Evolutionary conservation across 306 rosid genomes (phyloP).

Genomic region (Quercus wislizeni): DNA sequence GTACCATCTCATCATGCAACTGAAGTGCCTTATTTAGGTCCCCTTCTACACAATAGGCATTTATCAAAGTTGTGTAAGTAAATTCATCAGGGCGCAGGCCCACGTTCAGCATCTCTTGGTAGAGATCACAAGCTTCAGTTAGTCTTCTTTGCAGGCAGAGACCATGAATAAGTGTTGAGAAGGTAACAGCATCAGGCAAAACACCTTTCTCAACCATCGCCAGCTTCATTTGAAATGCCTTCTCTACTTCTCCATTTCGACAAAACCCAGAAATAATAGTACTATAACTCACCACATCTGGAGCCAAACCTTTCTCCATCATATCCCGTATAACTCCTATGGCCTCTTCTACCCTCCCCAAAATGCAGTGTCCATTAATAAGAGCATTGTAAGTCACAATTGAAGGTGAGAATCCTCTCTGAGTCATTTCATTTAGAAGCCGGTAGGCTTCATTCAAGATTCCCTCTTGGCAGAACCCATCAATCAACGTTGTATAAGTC

Average conservation of each 20-base stretch:
- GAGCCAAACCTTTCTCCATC: constrained; percentile 54
- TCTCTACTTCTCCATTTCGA: constrained; percentile 57
- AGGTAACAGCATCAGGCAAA: constrained; percentile 59
- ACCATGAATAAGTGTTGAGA: constrained; percentile 81
- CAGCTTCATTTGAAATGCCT: constrained; percentile 59
- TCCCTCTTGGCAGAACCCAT: constrained; percentile 80
- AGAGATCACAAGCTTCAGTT: constrained; percentile 65
- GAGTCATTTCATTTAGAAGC: constrained; percentile 66
- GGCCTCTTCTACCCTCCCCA: constrained; percentile 74
- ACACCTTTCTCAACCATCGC: constrained; percentile 74
- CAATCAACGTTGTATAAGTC: constrained; percentile 73
- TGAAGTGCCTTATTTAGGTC: constrained; percentile 65
- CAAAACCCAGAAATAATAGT: constrained; percentile 80
- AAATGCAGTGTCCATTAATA: constrained; percentile 66
- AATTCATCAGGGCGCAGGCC: constrained; percentile 65
- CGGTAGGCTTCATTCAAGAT: constrained; percentile 57
- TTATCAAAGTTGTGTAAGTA: constrained; percentile 76
- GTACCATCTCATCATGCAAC: constrained; percentile 78
- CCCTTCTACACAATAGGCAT: constrained; percentile 76
- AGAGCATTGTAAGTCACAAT: constrained; percentile 75
- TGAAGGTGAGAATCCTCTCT: constrained; percentile 67
- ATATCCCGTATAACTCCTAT: constrained; percentile 50
- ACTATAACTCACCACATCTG: constrained; percentile 82
- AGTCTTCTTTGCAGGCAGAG: constrained; percentile 65
- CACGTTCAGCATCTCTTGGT: constrained; percentile 56